Percentiles rank a stretch among this genome's conserved stretches.
Evolutionary conservation across 1,139 yeast genomes (phyloP).

Genomic region (Diutina siamensis): DNA sequence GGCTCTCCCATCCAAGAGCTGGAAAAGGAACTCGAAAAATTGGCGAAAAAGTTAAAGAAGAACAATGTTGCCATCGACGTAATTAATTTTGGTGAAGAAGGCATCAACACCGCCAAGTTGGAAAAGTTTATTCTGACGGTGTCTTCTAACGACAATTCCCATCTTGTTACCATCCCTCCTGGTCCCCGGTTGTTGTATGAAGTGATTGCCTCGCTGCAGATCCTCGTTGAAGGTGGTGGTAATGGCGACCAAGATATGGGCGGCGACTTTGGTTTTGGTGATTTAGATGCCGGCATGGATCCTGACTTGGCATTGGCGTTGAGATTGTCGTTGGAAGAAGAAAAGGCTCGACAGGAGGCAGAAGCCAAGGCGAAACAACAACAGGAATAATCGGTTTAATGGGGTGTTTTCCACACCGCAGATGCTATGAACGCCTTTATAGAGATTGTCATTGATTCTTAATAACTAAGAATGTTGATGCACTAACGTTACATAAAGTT

Average conservation of each 20-base stretch:
- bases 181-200: slow-evolving; percentile 77
- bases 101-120: slow-evolving; percentile 62
- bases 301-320: slow-evolving; percentile 96
- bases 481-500: too few relatives aligned
- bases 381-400: slow-evolving; percentile 1
- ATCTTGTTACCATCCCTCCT: slow-evolving; percentile 79
- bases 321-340: slow-evolving; percentile 75
- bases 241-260: slow-evolving; percentile 24
- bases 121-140: slow-evolving; percentile 74
- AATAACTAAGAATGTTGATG: too few relatives aligned
- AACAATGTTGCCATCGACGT: slow-evolving; percentile 85
- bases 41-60: slow-evolving; percentile 91
- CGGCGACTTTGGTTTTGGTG: slow-evolving; percentile 37
- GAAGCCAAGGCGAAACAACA: slow-evolving; percentile 26
- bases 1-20: slow-evolving; percentile 75
- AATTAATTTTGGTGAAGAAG: slow-evolving; percentile 86
- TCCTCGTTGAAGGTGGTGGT: slow-evolving; percentile 47
- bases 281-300: slow-evolving; percentile 82
- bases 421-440: too few relatives aligned
- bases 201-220: slow-evolving; percentile 57
- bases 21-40: slow-evolving; percentile 62
- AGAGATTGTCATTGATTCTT: too few relatives aligned
- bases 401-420: too few relatives aligned
- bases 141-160: slow-evolving; percentile 70
- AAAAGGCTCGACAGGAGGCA: slow-evolving; percentile 64